Evolutionary conservation across 306 rosid species (phyloP).

Genomic region (Arachis stenosperma): DNA sequence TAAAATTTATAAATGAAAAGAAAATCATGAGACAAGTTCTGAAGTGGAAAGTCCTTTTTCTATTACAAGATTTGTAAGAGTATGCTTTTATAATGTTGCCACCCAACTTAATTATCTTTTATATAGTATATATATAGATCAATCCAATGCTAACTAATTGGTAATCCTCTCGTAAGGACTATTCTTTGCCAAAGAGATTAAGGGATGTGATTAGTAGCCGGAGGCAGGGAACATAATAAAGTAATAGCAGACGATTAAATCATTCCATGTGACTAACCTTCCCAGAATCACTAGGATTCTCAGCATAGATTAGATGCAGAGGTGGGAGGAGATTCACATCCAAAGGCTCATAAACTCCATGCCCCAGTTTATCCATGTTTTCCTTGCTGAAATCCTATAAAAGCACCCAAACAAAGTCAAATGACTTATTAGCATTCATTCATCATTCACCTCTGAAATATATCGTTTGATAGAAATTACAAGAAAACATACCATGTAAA

Average conservation of each 20-base stretch:
- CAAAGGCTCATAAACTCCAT: constrained; percentile 80
- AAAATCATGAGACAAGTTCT: constrained; percentile 5
- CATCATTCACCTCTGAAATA: constrained; percentile 4
- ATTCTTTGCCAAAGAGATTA: neutral
- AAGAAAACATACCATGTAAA: constrained; percentile 67
- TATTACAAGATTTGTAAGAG: neutral
- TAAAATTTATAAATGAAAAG: constrained; percentile 7
- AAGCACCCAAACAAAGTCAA: constrained; percentile 3
- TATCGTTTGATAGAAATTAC: neutral
- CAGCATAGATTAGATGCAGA: constrained; percentile 74
- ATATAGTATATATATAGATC: neutral
- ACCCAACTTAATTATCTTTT: neutral
- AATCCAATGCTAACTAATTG: constrained; percentile 25
- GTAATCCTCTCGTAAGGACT: neutral
- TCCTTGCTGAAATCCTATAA: constrained; percentile 81
- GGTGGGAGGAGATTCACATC: constrained; percentile 81
- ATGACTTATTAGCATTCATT: neutral
- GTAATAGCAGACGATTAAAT: constrained; percentile 1
- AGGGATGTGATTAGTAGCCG: neutral
- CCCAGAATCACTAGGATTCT: constrained; percentile 97
- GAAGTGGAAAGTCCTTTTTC: neutral
- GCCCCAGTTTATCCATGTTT: constrained; percentile 70
- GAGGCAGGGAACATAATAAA: neutral
- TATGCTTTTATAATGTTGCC: neutral
- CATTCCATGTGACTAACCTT: constrained; percentile 58